Conservation (phyloP, 441 rosid genomes). For the Populus hybrid region DNA sequence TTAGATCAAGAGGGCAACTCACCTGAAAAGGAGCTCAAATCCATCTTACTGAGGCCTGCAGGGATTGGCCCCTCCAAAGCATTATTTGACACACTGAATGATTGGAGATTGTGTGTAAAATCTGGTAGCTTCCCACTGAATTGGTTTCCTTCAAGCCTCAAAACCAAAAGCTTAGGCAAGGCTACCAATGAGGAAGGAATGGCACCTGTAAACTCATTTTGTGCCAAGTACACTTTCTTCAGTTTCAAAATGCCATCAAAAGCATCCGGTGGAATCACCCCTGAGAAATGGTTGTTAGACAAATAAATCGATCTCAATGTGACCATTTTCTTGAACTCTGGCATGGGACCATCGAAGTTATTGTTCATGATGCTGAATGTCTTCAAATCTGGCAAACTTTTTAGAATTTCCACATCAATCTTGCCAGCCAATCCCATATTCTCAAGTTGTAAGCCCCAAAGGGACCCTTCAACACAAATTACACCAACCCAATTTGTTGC, state of each 20-base stretch:
- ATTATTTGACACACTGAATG: slow-evolving; percentile 52
- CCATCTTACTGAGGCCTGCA: slow-evolving; percentile 26
- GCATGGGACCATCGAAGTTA: slow-evolving; percentile 47
- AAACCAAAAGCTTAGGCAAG: slow-evolving; percentile 50
- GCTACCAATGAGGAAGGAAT: slow-evolving; percentile 52
- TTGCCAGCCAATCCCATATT: slow-evolving; percentile 48
- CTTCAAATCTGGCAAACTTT: slow-evolving; percentile 35
- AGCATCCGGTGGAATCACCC: slow-evolving; percentile 43
- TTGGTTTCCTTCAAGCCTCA: slow-evolving; percentile 55
- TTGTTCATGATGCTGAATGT: slow-evolving; percentile 60
- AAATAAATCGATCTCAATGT: slow-evolving; percentile 51
- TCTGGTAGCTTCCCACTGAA: slow-evolving; percentile 57
- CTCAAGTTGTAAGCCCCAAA: slow-evolving; percentile 63
- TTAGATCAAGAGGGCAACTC: neutral
- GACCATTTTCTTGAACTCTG: slow-evolving; percentile 41
- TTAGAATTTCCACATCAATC: slow-evolving; percentile 37
- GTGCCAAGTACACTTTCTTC: slow-evolving; percentile 46
- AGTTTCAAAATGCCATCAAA: slow-evolving; percentile 57
- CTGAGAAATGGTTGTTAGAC: slow-evolving; percentile 55
- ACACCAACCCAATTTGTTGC: slow-evolving; percentile 55
- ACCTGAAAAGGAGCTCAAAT: slow-evolving; percentile 46
- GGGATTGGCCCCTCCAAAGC: slow-evolving; percentile 59
- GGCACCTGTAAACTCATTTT: slow-evolving; percentile 48
- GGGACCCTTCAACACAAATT: slow-evolving; percentile 34
- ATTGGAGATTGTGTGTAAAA: slow-evolving; percentile 28